Evolutionary conservation across 2,329 filamentous ascomycete species (phyloP).

Genomic region (Microthyrium microscopicum): DNA sequence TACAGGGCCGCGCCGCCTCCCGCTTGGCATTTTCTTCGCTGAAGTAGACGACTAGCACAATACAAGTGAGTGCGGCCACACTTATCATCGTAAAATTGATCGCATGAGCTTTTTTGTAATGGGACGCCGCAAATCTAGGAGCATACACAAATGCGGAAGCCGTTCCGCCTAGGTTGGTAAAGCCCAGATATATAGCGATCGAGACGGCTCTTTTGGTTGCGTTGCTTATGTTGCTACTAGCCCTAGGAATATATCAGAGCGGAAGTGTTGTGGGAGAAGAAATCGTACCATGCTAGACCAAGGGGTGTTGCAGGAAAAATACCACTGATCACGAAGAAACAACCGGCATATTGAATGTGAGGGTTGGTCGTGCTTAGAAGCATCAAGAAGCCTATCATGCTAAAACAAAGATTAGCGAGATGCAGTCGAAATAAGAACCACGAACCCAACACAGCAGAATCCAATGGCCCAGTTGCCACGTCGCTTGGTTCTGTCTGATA

Average conservation of each 20-base stretch:
- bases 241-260: constrained; percentile 3
- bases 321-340: constrained; percentile 25
- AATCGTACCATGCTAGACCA: constrained; percentile 2
- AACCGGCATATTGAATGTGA: constrained; percentile 22
- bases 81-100: constrained; percentile 27
- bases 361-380: constrained; percentile 3
- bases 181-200: constrained; percentile 1
- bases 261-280: constrained; percentile 1
- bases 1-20: constrained; percentile 29
- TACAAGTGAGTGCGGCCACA: constrained; percentile 34
- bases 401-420: constrained; percentile 8
- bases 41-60: constrained; percentile 41
- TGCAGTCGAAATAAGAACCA: constrained; percentile 14
- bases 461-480: constrained; percentile 7
- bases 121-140: constrained; percentile 23
- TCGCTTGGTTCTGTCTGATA: constrained; percentile 1
- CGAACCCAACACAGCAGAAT: constrained; percentile 6
- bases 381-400: constrained; percentile 5
- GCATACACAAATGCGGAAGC: constrained; percentile 33
- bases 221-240: neutral
- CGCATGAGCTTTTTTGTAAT: constrained; percentile 29
- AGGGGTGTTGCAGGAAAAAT: constrained; percentile 18
- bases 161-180: neutral
- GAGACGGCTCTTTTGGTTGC: constrained; percentile 3
- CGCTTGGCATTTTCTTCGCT: constrained; percentile 39